A percentile compares a stretch with the other conserved stretches of the same genome.
phyloP scores from a whole-genome alignment of 805 yeast genomes.

The Candida sonorensis region DNA sequence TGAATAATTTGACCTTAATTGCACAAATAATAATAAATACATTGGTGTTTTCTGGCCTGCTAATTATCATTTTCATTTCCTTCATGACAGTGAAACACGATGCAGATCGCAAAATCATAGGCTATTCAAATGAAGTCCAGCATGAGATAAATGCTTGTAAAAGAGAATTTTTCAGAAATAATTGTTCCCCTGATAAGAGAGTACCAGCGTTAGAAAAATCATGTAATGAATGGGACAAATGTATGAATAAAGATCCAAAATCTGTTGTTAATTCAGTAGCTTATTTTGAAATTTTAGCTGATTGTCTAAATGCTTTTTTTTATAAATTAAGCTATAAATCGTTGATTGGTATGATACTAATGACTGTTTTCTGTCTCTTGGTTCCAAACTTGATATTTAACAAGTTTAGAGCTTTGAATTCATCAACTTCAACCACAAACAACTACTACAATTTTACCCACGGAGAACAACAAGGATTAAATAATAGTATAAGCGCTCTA shows the following conservation, averaged over 20 bases:
- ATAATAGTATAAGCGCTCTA: constrained; percentile 4
- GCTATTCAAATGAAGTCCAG: constrained; percentile 50
- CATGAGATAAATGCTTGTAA: constrained; percentile 65
- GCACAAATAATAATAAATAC: constrained; percentile 22
- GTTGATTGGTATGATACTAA: constrained; percentile 13
- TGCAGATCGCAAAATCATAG: constrained; percentile 62
- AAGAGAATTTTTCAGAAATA: constrained; percentile 61
- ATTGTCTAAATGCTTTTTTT: constrained; percentile 28
- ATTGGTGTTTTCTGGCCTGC: constrained; percentile 14
- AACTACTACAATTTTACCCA: constrained; percentile 17
- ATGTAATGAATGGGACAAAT: constrained; percentile 71
- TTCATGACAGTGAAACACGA: constrained; percentile 36
- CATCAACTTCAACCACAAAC: constrained; percentile 18
- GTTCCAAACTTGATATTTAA: constrained; percentile 24
- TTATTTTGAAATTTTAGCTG: constrained; percentile 28
- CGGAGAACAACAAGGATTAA: constrained; percentile 12
- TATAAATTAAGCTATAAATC: constrained; percentile 22
- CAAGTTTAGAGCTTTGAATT: constrained; percentile 18
- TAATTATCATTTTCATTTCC: constrained; percentile 14
- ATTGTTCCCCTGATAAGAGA: constrained; percentile 56
- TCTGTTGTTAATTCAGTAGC: constrained; percentile 27
- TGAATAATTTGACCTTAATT: constrained; percentile 19
- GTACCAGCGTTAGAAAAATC: constrained; percentile 69
- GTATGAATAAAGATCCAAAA: constrained; percentile 77
- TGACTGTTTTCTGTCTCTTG: constrained; percentile 13